Evolutionary conservation across 148 eudicot species (phyloP), one percentile per base, ranked within the genome.

Genomic region (Rhododendron mucronatum): DNA sequence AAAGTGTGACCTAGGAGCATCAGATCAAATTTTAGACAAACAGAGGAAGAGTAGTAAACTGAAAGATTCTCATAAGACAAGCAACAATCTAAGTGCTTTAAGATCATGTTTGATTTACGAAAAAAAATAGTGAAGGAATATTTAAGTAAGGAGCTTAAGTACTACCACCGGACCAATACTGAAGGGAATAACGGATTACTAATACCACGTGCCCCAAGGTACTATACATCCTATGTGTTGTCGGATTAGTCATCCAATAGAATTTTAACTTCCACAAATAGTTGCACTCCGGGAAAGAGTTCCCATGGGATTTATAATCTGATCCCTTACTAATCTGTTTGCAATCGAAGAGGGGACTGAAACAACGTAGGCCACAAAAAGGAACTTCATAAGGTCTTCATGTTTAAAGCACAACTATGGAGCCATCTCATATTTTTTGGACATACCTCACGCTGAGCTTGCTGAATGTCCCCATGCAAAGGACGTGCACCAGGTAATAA

Each of bases 381-480:
- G 23, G 44, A 84, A 35, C 35, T 51, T 30, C 76, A 13, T 28
- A 30, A 28, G 33, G 41, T 71, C 37, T 28, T 71, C 41, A 71
- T 14, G 76, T 71, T 71, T 35, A 71, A 65, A 35, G 15, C 76
- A 33, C 76, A 71, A 71, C 20, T 14, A 71, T 71, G 41, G 20
- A 86, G 48, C 50, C 39, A 81, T 59, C 18, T 45, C 28, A 33
- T 21, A 30, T 30, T 12, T 71, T 14, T 30, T 33, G 7, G 18
- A 69, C 45, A 69, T 86, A 97, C 99, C 96, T 97, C 99, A 21
- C 99, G 95, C 74, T 92, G 92, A 78, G 98, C 53, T 87, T 97
- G 99, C 61, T 93, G 96, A 84, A 97, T 97, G 82, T 94, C 99
- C 65, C 99, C 98, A 87, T 97, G 99, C 89, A 95, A 88, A 73